Evolutionary conservation across 192 early-diverging fungal species (phyloP).

Genomic region (Podochytrium sp.): DNA sequence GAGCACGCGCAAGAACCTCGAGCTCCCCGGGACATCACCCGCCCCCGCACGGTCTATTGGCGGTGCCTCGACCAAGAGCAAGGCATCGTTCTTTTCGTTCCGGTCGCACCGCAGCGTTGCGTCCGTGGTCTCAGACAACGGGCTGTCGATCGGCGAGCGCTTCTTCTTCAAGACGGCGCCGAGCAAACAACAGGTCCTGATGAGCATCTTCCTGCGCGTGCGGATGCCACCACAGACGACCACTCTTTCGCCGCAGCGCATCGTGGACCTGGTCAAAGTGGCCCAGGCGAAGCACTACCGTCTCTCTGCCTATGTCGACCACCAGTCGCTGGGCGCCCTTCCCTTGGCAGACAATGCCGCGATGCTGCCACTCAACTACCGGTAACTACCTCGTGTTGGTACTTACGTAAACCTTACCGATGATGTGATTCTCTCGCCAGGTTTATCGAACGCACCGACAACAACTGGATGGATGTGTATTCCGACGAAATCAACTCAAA

Average conservation of each 20-base stretch:
- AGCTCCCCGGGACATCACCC: neutral
- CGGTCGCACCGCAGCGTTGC: neutral
- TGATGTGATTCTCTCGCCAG: neutral
- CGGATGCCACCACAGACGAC: conserved; percentile 27
- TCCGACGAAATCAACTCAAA: conserved; percentile 45
- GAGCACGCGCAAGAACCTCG: conserved; percentile 1
- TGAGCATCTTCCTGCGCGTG: conserved; percentile 40
- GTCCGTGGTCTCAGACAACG: conserved; percentile 29
- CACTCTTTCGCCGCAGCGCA: conserved; percentile 15
- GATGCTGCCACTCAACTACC: conserved; percentile 34
- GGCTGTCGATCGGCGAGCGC: conserved; percentile 51
- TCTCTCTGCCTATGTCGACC: conserved; percentile 41
- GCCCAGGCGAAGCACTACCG: conserved; percentile 48
- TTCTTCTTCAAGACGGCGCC: conserved; percentile 48
- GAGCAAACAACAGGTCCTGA: conserved; percentile 44
- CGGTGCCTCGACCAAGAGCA: conserved; percentile 1
- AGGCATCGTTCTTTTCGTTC: conserved; percentile 17
- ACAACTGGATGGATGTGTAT: conserved; percentile 37
- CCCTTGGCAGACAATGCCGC: conserved; percentile 44
- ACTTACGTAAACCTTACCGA: neutral
- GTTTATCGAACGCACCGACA: conserved; percentile 13
- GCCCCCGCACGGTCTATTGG: neutral
- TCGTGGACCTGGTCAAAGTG: conserved; percentile 44
- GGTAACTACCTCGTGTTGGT: conserved; percentile 3
- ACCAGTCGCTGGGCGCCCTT: conserved; percentile 29